Base-by-base conservation (phyloP, 1,139 yeast genomes). In the Taiozyma sp. region DNA sequence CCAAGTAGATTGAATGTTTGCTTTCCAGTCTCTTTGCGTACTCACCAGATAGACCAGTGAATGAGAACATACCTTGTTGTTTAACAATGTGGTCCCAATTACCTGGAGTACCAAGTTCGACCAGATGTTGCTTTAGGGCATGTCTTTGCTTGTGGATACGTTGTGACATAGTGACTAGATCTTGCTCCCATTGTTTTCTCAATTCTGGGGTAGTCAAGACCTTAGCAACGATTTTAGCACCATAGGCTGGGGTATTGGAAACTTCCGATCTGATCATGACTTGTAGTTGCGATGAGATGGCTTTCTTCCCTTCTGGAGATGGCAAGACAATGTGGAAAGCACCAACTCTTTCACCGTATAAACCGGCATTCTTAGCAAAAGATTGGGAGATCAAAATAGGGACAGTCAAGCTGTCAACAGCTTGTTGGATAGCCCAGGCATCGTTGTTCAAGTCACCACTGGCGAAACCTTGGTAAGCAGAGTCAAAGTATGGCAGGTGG, bases 271-370 rank as follows among this genome's bases (percentile, higher is more conserved):
- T 80, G 52, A 86, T 83, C 60, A 89, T 74, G 62, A 81, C 83
- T 68, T 86, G 81, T 66, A 93, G 75, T 70, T 93, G 98, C 14
- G 97, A 85, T 55, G 75, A 65, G 48, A 85, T 72, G 19, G 91
- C 88, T 34, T 66, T 68, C 54, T 74, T 74, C 46, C 66, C 64
- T 14, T 67, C 68, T 14, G 63, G 57, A 71, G 74, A 22, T 48
- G 81, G 78, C 29, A 83, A 67, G 53, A 89, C 77, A 34, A 89
- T 67, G 67, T 90, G 96, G 68, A 93, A 80, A 22, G 96, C 96
- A 57, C 99, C 99, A 46, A 86, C 92, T 74, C 99, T 87, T 75
- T 93, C 98, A 68, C 99, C 99, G 68, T 93, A 93, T 83, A 93
- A 87, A 60, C 99, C 99, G 70, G 88, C 87, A 73, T 93, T 93